Percentiles rank a stretch among this genome's conserved stretches.
Evolutionary conservation across 176 grass and related monocot species (phyloP).

Genomic region (Pharus latifolius): DNA sequence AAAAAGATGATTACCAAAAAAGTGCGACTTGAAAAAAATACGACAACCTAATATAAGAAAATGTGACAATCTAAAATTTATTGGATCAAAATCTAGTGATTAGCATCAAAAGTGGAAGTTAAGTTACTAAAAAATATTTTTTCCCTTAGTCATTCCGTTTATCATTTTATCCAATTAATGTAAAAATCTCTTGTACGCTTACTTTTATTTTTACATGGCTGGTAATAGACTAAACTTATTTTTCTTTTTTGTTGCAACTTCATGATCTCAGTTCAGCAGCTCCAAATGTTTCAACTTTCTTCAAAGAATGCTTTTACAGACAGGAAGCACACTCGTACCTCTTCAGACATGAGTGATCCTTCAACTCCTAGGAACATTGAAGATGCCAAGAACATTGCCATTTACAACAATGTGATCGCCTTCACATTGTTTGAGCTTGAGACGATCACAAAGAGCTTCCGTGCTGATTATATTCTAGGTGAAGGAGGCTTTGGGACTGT

Average conservation of each 20-base stretch:
- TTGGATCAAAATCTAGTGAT: no score
- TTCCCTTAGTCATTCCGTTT: no score
- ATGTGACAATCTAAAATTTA: no score
- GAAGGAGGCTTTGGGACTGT: constrained; percentile 97
- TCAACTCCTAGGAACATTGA: constrained; percentile 69
- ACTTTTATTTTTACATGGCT: not conserved
- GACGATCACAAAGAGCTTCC: constrained; percentile 97
- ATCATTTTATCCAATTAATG: not conserved
- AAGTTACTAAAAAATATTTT: no score
- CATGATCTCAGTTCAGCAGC: constrained; percentile 68
- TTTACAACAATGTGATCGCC: constrained; percentile 90
- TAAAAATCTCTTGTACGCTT: not conserved
- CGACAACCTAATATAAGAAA: no score
- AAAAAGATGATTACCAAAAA: no score
- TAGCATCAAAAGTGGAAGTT: no score
- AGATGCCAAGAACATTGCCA: constrained; percentile 87
- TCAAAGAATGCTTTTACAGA: constrained; percentile 47
- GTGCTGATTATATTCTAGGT: constrained; percentile 85
- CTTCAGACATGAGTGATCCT: constrained; percentile 71
- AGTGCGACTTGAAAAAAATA: no score
- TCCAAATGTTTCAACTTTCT: constrained; percentile 79
- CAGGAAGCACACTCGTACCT: constrained; percentile 52
- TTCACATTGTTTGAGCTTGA: constrained; percentile 97
- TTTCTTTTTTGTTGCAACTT: not conserved
- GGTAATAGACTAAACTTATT: not conserved